Percentiles rank a stretch among this genome's conserved stretches.
These are phyloP conservation scores for Begonia fuchsioides DNA, from an alignment of 306 rosid species.

Conservation along the genomic window DNA sequence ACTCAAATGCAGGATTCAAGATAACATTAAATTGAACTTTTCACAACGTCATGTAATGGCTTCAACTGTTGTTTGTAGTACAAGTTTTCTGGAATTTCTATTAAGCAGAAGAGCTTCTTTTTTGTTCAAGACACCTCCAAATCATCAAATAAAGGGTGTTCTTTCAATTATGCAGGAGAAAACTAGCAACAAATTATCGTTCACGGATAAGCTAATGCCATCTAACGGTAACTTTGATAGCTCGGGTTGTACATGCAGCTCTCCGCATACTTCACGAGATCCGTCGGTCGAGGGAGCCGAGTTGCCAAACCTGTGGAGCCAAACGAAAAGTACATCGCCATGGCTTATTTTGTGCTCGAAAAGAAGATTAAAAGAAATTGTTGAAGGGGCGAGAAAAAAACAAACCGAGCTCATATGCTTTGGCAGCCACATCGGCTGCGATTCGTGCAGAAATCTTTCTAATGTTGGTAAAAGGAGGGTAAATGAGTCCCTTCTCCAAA, in stretches of 20 bases:
- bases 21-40: not conserved
- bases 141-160: too few species aligned
- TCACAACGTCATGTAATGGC: not conserved
- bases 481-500: slow-evolving; percentile 71
- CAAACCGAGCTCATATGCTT: slow-evolving; percentile 86
- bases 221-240: slow-evolving; percentile 60
- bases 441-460: slow-evolving; percentile 88
- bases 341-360: not conserved
- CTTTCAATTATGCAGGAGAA: not conserved
- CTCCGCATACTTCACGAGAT: slow-evolving; percentile 70
- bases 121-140: too few species aligned
- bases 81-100: too few species aligned
- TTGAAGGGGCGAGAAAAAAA: not conserved
- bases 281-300: slow-evolving; percentile 74
- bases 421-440: slow-evolving; percentile 81
- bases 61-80: too few species aligned
- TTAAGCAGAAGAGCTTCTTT: too few species aligned
- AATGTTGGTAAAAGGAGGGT: slow-evolving; percentile 75
- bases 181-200: slow-evolving; percentile 1
- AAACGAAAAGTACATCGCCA: not conserved
- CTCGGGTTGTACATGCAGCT: slow-evolving; percentile 81
- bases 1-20: slow-evolving; percentile 5
- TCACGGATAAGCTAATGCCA: not conserved
- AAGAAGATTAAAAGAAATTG: not conserved
- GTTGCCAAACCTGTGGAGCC: slow-evolving; percentile 68